Conservation (phyloP, 169 alveolate genomes). For the Cystoisospora suis region DNA sequence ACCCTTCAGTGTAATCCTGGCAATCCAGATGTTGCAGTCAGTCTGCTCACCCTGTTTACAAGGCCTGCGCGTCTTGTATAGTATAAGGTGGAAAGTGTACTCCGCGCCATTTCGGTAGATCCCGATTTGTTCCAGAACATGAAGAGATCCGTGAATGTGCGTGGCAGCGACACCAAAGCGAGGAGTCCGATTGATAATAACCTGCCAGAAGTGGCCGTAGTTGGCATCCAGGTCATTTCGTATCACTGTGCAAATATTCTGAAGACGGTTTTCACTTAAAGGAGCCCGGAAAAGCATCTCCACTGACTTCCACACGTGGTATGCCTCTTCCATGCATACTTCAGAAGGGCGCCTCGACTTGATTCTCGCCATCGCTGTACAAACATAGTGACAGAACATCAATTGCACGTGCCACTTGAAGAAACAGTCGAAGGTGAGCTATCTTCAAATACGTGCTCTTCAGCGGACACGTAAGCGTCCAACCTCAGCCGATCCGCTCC, state of each 20-base stretch:
- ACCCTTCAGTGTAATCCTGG: too few relatives aligned
- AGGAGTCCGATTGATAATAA: slow-evolving; percentile 26
- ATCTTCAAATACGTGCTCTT: too few relatives aligned
- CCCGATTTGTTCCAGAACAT: slow-evolving; percentile 37
- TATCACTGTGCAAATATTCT: slow-evolving; percentile 25
- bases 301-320: slow-evolving; percentile 22
- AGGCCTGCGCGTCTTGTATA: slow-evolving; percentile 35
- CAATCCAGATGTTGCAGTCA: too few relatives aligned
- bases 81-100: slow-evolving; percentile 35
- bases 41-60: slow-evolving; percentile 5
- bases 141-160: slow-evolving; percentile 10
- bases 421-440: too few relatives aligned
- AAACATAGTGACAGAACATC: too few relatives aligned
- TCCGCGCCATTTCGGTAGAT: slow-evolving; percentile 38
- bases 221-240: slow-evolving; percentile 49
- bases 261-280: slow-evolving; percentile 25
- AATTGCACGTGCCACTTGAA: too few relatives aligned
- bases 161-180: slow-evolving; percentile 50
- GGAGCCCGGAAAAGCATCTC: background rate
- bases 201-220: slow-evolving; percentile 59
- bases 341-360: background rate
- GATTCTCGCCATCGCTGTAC: background rate
- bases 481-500: too few relatives aligned
- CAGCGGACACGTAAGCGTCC: too few relatives aligned
- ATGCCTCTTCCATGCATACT: slow-evolving; percentile 17